These are phyloP conservation scores for Strobilomyces echinocephalus DNA, from an alignment of 768 basidiomycete genomes.

Conservation along the genomic window DNA sequence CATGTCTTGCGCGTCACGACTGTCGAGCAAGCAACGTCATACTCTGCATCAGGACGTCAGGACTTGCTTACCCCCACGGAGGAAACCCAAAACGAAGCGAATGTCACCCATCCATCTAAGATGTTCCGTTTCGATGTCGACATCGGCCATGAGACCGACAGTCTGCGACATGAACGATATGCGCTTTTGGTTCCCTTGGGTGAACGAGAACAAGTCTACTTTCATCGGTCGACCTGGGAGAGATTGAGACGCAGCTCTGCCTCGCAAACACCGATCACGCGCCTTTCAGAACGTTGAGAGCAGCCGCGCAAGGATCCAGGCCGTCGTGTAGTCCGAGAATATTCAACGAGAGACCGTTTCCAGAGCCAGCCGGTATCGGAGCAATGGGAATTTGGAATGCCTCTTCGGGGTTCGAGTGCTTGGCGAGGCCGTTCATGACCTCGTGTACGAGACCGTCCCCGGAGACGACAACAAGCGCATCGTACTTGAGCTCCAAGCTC, in stretches of 20 bases:
- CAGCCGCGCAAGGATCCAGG: conserved; percentile 64
- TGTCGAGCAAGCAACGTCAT: conserved; percentile 22
- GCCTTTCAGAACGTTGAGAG: conserved; percentile 79
- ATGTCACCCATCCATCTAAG: conserved; percentile 83
- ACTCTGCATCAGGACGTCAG: neutral
- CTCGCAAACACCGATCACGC: neutral
- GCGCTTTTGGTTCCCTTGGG: conserved; percentile 54
- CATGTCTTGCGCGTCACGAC: conserved; percentile 61
- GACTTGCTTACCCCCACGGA: conserved; percentile 55
- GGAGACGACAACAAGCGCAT: conserved; percentile 70
- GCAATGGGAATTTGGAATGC: conserved; percentile 69
- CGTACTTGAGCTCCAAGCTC: conserved; percentile 53
- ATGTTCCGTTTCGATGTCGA: conserved; percentile 80
- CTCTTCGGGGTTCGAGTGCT: conserved; percentile 51
- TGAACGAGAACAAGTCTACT: conserved; percentile 74
- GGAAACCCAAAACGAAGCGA: conserved; percentile 69
- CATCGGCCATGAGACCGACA: conserved; percentile 78
- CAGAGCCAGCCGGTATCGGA: conserved; percentile 79
- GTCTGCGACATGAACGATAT: conserved; percentile 84
- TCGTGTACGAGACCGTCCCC: conserved; percentile 86
- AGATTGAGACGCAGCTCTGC: neutral
- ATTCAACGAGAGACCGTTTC: conserved; percentile 72
- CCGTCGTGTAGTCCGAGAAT: conserved; percentile 67
- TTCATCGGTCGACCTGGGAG: conserved; percentile 63
- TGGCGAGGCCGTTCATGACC: conserved; percentile 75